These are phyloP conservation scores for Eucalyptus curtisii DNA, from an alignment of 345 rosid species.

Conservation along the genomic window DNA sequence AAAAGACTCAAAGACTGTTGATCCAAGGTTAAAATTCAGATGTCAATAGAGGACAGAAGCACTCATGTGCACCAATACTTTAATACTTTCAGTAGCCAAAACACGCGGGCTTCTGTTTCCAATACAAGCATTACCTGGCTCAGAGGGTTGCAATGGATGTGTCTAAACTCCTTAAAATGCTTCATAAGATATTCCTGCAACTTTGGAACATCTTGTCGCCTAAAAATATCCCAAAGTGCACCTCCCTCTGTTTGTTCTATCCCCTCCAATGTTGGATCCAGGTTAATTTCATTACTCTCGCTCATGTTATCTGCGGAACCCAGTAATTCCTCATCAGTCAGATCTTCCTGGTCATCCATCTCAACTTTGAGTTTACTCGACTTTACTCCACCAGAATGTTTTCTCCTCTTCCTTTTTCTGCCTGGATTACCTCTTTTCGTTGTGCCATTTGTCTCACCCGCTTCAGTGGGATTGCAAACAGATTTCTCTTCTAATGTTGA, in stretches of 20 bases:
- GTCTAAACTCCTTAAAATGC: slow-evolving; percentile 31
- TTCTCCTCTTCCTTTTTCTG: neutral
- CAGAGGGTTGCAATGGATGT: slow-evolving; percentile 18
- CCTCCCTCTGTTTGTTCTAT: slow-evolving; percentile 12
- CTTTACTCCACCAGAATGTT: neutral
- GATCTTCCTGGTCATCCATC: neutral
- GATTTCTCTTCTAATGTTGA: neutral
- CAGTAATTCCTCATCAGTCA: neutral
- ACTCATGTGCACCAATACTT: neutral
- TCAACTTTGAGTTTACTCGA: neutral
- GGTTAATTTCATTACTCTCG: neutral
- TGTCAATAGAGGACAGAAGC: neutral
- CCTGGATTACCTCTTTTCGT: neutral
- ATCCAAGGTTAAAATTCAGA: neutral
- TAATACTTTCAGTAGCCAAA: neutral
- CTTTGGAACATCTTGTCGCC: slow-evolving; percentile 36
- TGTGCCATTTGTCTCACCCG: neutral
- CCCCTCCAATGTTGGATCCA: neutral
- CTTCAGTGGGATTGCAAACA: neutral
- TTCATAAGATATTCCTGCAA: slow-evolving; percentile 21
- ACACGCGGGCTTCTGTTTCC: neutral
- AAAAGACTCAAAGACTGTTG: neutral
- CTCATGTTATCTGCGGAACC: neutral
- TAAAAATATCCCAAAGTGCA: slow-evolving; percentile 42
- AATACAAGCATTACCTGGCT: slow-evolving; percentile 5